Base-by-base conservation (phyloP, 441 rosid species). In the Gossypium trilobum region DNA sequence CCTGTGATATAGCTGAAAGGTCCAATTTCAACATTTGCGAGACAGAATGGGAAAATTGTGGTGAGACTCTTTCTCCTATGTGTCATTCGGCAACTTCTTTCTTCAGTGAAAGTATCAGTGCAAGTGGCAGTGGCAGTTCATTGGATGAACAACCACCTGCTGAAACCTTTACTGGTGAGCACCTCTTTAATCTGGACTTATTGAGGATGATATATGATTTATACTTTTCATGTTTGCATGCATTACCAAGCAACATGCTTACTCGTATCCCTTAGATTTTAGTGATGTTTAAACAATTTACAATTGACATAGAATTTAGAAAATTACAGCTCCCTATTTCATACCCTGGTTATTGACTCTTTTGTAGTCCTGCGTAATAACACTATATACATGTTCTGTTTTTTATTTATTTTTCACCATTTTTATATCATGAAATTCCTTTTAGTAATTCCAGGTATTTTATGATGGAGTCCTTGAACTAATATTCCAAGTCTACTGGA, bases 61-160 rank as follows among this genome's bases (percentile, higher is more conserved):
- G 85, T 27, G 88, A 87, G 63, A 74, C 87, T 29, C 82, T 88
- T 60, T 87, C 90, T 77, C 91, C 89, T 14, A 25, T 85, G 86
- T 84, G 86, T 73, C 83, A 75, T 67, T 82, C 97, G 54, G 88
- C 87, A 76, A 85, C 91, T 73, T 86, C 95, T 23, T 70, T 82
- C 65, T 87, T 87, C 79, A 82, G 79, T 25, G 89, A 85, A 69
- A 79, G 87, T 81, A 68, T 82, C 69, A 85, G 87, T 76, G 86
- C 82, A 74, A 83, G 83, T 78, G 87, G 87, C 76, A 83, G 83
- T 78, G 87, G 87, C 75, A 83, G 84, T 74, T 86, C 91, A 72
- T 76, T 85, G 85, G 96, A 91, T 78, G 88, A 91, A 76, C 87
- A 74, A 48, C 77, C 46, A 25, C 80, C 85, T 79, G 33, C 66